These are phyloP conservation scores for Vaccinium corymbosum DNA, from an alignment of 148 eudicot species.

Conservation along the genomic window DNA sequence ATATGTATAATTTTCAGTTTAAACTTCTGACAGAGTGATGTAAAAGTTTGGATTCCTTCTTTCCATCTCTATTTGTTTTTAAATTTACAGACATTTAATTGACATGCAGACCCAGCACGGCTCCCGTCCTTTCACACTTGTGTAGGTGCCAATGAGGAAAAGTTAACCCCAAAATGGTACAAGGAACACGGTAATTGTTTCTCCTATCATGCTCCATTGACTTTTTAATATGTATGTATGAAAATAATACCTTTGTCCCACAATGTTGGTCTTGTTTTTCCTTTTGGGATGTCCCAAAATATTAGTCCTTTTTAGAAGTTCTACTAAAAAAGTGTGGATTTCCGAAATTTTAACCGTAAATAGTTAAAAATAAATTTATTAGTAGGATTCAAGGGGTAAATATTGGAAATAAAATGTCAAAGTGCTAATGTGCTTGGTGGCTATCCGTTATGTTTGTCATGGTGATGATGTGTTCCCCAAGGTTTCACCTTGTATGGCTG, in stretches of 20 bases:
- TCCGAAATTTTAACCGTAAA: too few relatives aligned
- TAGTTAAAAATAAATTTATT: too few relatives aligned
- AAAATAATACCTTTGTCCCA: too few relatives aligned
- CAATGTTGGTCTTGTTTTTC: too few relatives aligned
- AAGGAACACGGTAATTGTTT: conserved; percentile 80
- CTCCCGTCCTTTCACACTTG: conserved; percentile 97
- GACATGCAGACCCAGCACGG: conserved; percentile 75
- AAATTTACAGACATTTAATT: background rate
- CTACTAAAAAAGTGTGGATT: too few relatives aligned
- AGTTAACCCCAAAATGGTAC: conserved; percentile 88
- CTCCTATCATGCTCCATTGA: background rate
- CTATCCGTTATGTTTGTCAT: background rate
- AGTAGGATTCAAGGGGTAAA: too few relatives aligned
- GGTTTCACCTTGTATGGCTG: background rate
- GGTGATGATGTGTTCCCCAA: background rate
- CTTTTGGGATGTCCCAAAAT: too few relatives aligned
- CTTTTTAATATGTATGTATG: background rate
- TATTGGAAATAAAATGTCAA: too few relatives aligned
- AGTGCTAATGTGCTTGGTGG: background rate
- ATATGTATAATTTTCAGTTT: background rate
- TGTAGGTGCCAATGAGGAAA: conserved; percentile 87
- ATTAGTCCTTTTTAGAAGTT: too few relatives aligned
- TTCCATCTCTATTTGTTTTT: background rate
- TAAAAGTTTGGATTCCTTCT: conserved; percentile 10
- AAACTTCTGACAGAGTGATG: too few relatives aligned